Conservation (phyloP, 768 basidiomycete species). For the Leucosporidium creatinivorum region DNA sequence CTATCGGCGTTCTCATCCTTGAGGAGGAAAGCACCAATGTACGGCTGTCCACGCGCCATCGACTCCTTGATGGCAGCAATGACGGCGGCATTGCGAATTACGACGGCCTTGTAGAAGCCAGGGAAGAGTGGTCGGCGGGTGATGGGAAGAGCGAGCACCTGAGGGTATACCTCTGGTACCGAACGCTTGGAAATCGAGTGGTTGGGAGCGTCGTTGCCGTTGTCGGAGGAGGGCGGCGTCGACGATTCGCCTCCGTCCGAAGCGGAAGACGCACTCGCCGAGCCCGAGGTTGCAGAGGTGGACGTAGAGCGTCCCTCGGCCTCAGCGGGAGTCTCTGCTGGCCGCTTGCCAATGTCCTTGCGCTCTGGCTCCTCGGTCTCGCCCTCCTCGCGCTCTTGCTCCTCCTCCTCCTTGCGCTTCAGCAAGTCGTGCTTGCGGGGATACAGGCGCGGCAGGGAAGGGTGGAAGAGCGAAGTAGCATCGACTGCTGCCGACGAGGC, state of each 20-base stretch:
- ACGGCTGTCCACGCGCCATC: conserved; percentile 93
- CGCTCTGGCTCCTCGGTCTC: neutral
- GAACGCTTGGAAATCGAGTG: conserved; percentile 17
- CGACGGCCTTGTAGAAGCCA: conserved; percentile 96
- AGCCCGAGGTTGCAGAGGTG: neutral
- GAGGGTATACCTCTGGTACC: conserved; percentile 56
- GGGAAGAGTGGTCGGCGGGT: conserved; percentile 92
- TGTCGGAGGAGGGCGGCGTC: neutral
- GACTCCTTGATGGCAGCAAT: conserved; percentile 91
- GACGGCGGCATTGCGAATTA: conserved; percentile 80
- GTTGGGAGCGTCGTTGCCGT: neutral
- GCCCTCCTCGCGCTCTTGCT: conserved; percentile 3
- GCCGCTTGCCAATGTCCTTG: neutral
- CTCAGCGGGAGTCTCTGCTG: too few relatives aligned
- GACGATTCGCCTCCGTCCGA: conserved; percentile 13
- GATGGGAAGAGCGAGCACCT: conserved; percentile 89
- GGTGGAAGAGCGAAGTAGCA: neutral
- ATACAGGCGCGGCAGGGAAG: neutral
- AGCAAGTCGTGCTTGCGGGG: too few relatives aligned
- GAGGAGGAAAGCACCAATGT: conserved; percentile 90
- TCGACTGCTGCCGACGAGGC: neutral
- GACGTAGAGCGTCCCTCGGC: too few relatives aligned
- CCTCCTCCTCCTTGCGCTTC: neutral
- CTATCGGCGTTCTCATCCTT: conserved; percentile 89
- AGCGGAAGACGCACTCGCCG: neutral